Evolutionary conservation across 176 grass and related monocot species (phyloP), one percentile per base, ranked within the genome.

Genomic region (Leersia perrieri): DNA sequence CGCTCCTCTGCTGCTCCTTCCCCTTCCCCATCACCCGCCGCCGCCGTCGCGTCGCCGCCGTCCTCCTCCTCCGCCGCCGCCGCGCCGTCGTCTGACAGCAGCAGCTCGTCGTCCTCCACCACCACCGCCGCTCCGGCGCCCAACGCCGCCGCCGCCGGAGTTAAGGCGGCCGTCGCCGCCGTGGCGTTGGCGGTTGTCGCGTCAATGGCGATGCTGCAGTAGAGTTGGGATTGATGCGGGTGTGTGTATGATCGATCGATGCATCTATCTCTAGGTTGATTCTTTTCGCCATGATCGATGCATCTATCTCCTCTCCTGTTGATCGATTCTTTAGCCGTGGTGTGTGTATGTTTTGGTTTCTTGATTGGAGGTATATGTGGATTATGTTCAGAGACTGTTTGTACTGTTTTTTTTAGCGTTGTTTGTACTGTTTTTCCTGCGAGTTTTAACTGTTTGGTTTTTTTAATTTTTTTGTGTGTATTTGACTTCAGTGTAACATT

Each of bases 1-100:
- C 28, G 28, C 60, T n/a, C 83, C 81, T 85, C 85, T 80, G 63
- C 20, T 20, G 58, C 92, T 53, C 92, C 92, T 85, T 84, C 78
- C 61, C 92, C 92, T 85, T 84, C 78, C 80, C 33, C 73, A 32
- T 45, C 86, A 9, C 91, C 90, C 4, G 29, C 80, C 0, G 30
- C 34, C 29, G 32, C 38, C 76, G 12, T 12, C 58, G 28, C 61
- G n/a, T 49, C 45, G 15, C 15, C 15, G 45, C 45, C 78, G 40
- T 77, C 86, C 80, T 84, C 78, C 47, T 77, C 86, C 80, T 84
- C 90, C 2, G n/a, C 84, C 1, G 5, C 49, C 14, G 74, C 30
- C 0, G 12, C 60, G 0, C 18, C 74, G 9, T 27, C 76, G 39
- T 39, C 70, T 2, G 27, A 49, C 32, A 18, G 1, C 11, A 33